Conservation (phyloP, 2,329 filamentous ascomycete species). For the Penicillium polonicum region DNA sequence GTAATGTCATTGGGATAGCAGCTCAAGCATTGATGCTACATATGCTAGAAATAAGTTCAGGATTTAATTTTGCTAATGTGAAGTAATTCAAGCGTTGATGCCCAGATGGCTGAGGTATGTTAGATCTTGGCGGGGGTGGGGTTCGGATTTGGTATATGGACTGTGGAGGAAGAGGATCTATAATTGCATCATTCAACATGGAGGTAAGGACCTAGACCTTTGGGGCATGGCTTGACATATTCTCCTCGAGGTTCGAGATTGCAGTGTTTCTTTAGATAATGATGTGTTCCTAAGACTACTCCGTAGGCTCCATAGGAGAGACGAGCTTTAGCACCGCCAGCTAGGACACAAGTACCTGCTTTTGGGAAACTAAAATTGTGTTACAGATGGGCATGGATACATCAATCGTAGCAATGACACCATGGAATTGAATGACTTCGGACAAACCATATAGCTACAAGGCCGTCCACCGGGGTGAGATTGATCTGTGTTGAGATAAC, state of each 20-base stretch:
- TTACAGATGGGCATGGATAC: not conserved
- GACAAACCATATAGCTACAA: conserved; percentile 6
- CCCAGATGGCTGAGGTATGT: not conserved
- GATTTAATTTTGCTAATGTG: not conserved
- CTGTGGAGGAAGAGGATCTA: conserved; percentile 2
- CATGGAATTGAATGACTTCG: not conserved
- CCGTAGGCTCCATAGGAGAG: not conserved
- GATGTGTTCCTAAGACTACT: too few species aligned
- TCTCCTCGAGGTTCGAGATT: not conserved
- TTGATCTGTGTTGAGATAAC: not conserved
- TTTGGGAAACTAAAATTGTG: not conserved
- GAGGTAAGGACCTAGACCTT: conserved; percentile 5
- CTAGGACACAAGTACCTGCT: too few species aligned
- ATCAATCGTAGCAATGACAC: not conserved
- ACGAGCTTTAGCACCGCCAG: not conserved
- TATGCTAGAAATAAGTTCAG: not conserved
- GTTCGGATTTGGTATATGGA: not conserved
- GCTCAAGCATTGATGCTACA: not conserved
- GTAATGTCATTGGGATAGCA: not conserved
- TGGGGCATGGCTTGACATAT: not conserved
- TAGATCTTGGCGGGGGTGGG: conserved; percentile 5
- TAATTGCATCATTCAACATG: not conserved
- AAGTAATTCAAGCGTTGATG: not conserved
- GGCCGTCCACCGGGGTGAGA: not conserved
- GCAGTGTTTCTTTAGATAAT: not conserved